A percentile compares a stretch with the other conserved stretches of the same genome.
phyloP scores from a whole-genome alignment of 306 rosid genomes.

The Acacia acuminata region DNA sequence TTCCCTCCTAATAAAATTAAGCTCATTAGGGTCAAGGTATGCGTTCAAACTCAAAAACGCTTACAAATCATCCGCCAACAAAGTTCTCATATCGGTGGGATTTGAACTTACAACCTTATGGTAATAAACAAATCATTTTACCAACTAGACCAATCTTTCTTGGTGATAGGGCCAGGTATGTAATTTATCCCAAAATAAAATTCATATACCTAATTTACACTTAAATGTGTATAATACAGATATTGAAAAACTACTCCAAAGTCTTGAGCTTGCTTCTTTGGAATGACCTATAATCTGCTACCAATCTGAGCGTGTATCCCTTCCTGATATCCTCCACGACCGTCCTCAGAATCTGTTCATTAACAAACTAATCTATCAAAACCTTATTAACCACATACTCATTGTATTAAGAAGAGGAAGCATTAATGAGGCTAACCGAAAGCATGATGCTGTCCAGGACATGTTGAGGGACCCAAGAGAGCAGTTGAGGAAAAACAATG shows the following conservation, averaged over 20 bases:
- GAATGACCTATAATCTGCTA: slow-evolving; percentile 33
- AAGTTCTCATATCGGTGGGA: too few species aligned
- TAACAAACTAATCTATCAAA: background rate
- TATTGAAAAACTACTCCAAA: background rate
- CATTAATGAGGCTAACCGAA: slow-evolving; percentile 20
- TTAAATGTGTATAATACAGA: too few species aligned
- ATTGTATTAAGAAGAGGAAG: too few species aligned
- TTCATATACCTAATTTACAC: too few species aligned
- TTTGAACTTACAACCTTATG: too few species aligned
- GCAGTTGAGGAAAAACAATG: slow-evolving; percentile 29
- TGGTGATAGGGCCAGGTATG: too few species aligned
- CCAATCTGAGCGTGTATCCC: slow-evolving; percentile 29
- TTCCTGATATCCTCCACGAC: slow-evolving; percentile 28
- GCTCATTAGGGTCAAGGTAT: too few species aligned
- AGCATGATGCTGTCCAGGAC: slow-evolving; percentile 14
- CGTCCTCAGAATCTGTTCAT: slow-evolving; percentile 24
- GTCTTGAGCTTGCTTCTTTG: slow-evolving; percentile 6
- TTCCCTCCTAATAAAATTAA: too few species aligned
- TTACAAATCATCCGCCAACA: too few species aligned
- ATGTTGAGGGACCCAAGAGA: slow-evolving; percentile 31
- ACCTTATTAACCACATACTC: background rate
- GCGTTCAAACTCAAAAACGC: accelerated
- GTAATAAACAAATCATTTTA: too few species aligned
- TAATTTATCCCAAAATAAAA: too few species aligned
- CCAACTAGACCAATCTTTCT: too few species aligned